Percentiles rank a stretch among this genome's conserved stretches.
phyloP scores from a whole-genome alignment of 2,329 filamentous ascomycete species.

The Fusarium torreyae region DNA sequence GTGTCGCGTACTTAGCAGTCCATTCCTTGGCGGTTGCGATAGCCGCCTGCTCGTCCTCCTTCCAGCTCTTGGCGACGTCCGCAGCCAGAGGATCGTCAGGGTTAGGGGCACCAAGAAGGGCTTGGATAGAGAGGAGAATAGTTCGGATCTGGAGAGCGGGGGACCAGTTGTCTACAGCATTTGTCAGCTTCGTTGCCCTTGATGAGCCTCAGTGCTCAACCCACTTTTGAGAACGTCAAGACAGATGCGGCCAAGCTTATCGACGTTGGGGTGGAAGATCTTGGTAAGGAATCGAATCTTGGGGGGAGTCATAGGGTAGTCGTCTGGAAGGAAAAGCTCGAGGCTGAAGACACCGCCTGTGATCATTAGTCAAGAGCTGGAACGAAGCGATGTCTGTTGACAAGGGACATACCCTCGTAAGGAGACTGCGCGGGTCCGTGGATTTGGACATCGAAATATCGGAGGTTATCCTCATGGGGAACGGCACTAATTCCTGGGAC shows the following conservation, averaged over 20 bases:
- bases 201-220: constrained; percentile 46
- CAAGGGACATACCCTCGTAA: constrained; percentile 81
- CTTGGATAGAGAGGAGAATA: constrained; percentile 98
- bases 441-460: constrained; percentile 98
- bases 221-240: constrained; percentile 96
- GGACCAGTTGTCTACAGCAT: constrained; percentile 91
- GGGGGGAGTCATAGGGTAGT: constrained; percentile 99
- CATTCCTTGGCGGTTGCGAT: constrained; percentile 94
- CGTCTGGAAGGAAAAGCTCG: constrained; percentile 96
- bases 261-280: constrained; percentile 99
- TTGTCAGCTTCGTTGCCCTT: constrained; percentile 26
- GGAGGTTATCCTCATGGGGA: constrained; percentile 96
- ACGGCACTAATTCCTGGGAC: constrained; percentile 96
- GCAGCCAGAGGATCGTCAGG: constrained; percentile 98
- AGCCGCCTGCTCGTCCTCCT: constrained; percentile 92
- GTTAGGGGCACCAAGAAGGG: constrained; percentile 94
- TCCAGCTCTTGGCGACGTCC: constrained; percentile 98
- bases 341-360: constrained; percentile 90
- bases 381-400: neutral
- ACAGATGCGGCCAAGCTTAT: constrained; percentile 97
- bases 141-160: constrained; percentile 97
- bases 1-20: constrained; percentile 85
- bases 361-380: constrained; percentile 21
- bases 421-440: constrained; percentile 93
- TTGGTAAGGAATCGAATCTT: constrained; percentile 99